A percentile compares a stretch with the other conserved stretches of the same genome.
phyloP scores from a whole-genome alignment of 164 flowering plant genomes.

The Brasenia schreberi region DNA sequence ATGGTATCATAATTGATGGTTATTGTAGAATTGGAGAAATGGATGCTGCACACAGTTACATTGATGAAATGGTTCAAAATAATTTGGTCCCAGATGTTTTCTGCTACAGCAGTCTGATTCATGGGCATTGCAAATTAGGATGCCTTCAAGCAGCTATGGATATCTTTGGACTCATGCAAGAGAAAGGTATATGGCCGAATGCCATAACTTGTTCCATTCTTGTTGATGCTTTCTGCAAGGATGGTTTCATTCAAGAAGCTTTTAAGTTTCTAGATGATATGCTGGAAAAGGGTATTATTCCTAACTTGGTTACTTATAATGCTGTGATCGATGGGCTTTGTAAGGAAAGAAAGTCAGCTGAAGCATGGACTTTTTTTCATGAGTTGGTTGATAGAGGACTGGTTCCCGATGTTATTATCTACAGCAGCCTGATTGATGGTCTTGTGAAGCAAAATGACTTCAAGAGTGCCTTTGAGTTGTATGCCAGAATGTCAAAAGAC shows the following conservation, averaged over 20 bases:
- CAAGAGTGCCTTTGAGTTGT: conserved; percentile 25
- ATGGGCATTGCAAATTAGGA: conserved; percentile 25
- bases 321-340: conserved; percentile 28
- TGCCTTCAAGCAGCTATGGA: conserved; percentile 25
- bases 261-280: conserved; percentile 27
- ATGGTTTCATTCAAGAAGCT: conserved; percentile 32
- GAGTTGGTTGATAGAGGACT: conserved; percentile 35
- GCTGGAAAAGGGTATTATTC: conserved; percentile 22
- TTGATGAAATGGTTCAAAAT: conserved; percentile 31
- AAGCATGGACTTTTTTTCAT: conserved; percentile 33
- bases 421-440: conserved; percentile 34
- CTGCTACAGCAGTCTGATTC: conserved; percentile 21
- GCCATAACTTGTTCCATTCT: conserved; percentile 23
- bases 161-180: conserved; percentile 16
- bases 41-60: conserved; percentile 18
- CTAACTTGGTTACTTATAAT: conserved; percentile 28
- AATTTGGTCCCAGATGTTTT: conserved; percentile 24
- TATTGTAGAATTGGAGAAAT: conserved; percentile 31
- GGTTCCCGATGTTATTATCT: conserved; percentile 30
- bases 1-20: conserved; percentile 30
- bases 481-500: conserved; percentile 12
- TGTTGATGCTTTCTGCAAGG: conserved; percentile 30
- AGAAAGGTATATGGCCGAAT: conserved; percentile 22
- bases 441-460: conserved; percentile 29
- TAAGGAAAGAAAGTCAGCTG: conserved; percentile 20